Conservation (phyloP, 2,329 filamentous ascomycete genomes). For the Rachicladosporium sp. region DNA sequence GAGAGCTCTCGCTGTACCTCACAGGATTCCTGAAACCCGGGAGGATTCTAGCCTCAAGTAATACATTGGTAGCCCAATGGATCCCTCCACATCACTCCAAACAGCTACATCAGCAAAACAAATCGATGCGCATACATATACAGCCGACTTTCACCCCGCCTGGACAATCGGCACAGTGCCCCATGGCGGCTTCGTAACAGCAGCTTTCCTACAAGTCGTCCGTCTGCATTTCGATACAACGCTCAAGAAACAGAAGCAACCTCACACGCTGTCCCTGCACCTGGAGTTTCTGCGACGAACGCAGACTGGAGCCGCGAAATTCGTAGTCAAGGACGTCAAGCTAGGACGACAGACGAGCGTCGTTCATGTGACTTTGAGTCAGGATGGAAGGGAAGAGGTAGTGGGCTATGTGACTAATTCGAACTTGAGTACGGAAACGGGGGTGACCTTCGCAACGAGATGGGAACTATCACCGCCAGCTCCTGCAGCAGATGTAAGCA, state of each 20-base stretch:
- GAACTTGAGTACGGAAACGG: slow-evolving; percentile 47
- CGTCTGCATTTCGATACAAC: slow-evolving; percentile 47
- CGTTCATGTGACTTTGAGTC: slow-evolving; percentile 49
- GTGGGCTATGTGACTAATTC: slow-evolving; percentile 55
- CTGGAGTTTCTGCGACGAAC: slow-evolving; percentile 55
- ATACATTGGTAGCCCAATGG: too few relatives aligned
- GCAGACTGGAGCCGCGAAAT: slow-evolving; percentile 41
- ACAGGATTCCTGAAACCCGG: too few relatives aligned
- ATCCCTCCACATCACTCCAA: not conserved
- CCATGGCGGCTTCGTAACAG: slow-evolving; percentile 58
- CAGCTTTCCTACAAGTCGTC: slow-evolving; percentile 48
- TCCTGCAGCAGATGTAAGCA: slow-evolving; percentile 29
- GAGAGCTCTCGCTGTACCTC: too few relatives aligned
- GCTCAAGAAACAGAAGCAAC: slow-evolving; percentile 45
- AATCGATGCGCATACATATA: slow-evolving; percentile 45
- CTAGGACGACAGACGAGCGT: slow-evolving; percentile 51
- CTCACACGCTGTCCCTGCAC: slow-evolving; percentile 52
- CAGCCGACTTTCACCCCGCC: slow-evolving; percentile 41
- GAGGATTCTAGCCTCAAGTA: too few relatives aligned
- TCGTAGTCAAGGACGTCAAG: slow-evolving; percentile 51
- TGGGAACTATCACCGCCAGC: slow-evolving; percentile 40
- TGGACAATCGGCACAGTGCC: slow-evolving; percentile 60
- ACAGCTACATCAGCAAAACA: slow-evolving; percentile 36
- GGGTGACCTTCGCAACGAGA: slow-evolving; percentile 42
- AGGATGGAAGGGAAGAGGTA: slow-evolving; percentile 43